Evolutionary conservation across 306 rosid genomes (phyloP), one percentile per base, ranked within the genome.

Genomic region (Dryas drummondii): DNA sequence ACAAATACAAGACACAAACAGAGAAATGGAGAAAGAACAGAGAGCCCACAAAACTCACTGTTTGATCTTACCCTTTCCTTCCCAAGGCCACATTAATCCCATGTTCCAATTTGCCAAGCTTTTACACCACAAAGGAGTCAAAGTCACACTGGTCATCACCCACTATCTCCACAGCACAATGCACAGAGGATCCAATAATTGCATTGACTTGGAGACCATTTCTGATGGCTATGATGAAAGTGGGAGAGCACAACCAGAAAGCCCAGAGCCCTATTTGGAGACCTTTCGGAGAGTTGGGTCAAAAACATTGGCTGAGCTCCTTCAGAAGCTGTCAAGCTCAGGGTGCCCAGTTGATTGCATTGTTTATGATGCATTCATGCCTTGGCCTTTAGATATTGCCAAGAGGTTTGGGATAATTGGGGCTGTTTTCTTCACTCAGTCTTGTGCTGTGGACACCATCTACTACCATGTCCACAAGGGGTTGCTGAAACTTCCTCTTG

Each of bases 31-130:
- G 19, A 54, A 58, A 40, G 62, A 26, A 46, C 70, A 19, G 17
- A 82, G 60, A 78, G 55, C 32, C 26, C 22, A 61, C 57, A 74
- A 3, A 41, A 70, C 68, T 9, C 89, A 88, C 45, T 76, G 78
- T 51, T 1, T 88, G 78, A 63, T 85, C 57, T 44, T 83, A 12
- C 1, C 84, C 44, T 88, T 13, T 54, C 91, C 86, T n/a, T 15
- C 22, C 14, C 89, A 80, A 73, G 87, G 91, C 2, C 91, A 86
- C 65, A 46, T 86, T 1, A 83, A 75, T 45, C 89, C 89, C 3
- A 26, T 83, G 80, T 72, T 80, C 68, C 84, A 86, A 42, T 83
- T 86, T 76, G 68, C 82, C n/a, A 86, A 83, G 67, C 80, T 82
- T 41, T 64, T 86, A 58, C n/a, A 19, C 6, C 79, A 75, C 55